Base-by-base conservation (phyloP, 75 land plant species). In the Sequoia sempervirens region DNA sequence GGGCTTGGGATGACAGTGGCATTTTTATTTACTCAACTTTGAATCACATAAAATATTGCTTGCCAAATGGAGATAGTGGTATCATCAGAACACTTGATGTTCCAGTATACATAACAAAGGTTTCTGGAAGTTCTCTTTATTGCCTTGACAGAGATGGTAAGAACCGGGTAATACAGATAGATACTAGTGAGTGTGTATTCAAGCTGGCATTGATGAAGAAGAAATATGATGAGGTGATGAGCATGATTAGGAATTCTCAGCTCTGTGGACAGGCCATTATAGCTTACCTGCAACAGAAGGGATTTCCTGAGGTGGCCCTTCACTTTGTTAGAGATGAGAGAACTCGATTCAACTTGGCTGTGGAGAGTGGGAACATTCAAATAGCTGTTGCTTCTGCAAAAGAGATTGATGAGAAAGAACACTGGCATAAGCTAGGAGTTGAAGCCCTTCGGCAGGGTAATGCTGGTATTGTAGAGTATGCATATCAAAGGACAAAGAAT, bases 261-360 rank as follows among this genome's bases (percentile, higher is more conserved):
- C 90, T 94, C 17, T 92, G 92, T 87, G 95, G 95, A 41, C 94
- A 92, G 88, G 91, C 95, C 10, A 92, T 94, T 76, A 94, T 92
- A 82, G 94, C 94, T 32, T 94, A 94, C 75, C 86, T 94, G 20
- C 95, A 93, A 82, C 94, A 93, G 80, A 93, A 93, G 68, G 95
- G 95, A 34, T 93, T 89, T 64, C 95, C 95, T 14, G 93, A 93
- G 64, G 92, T 92, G 41, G 95, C 94, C 37, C 90, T 93, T 82
- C 92, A 93, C 85, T 93, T 93, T 82, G 95, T 90, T 53, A 93
- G 85, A 87, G 95, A 93, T 83, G 95, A 93, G 85, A 90, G 84
- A 37, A 93, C 94, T 45, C 88, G 94, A 26, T 93, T 93, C 84
- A 92, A 92, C 78, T 76, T 92, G 81, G 93, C 93, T 12, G 82